Conservation (phyloP, 163 green algal species). For the Coccomyxa subellipsoidea region DNA sequence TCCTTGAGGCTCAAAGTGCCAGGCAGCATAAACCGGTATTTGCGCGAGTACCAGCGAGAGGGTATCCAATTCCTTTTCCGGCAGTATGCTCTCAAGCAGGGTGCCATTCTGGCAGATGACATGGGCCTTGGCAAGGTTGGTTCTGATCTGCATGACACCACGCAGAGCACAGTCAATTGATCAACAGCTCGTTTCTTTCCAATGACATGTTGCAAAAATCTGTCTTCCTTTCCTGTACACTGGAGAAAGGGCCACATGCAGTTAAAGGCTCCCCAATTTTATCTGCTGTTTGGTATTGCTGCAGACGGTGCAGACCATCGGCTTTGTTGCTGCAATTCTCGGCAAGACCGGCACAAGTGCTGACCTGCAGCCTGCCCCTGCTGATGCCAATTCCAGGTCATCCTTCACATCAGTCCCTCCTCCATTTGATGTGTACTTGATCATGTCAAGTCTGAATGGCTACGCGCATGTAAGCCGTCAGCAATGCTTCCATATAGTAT, state of each 20-base stretch:
- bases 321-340: conserved; percentile 54
- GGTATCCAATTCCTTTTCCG: conserved; percentile 39
- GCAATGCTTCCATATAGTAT: too few species aligned
- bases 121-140: conserved; percentile 46
- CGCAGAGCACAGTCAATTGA: too few species aligned
- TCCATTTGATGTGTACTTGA: too few species aligned
- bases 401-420: too few species aligned
- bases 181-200: too few species aligned
- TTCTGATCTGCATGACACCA: not conserved
- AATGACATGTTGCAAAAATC: too few species aligned
- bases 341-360: conserved; percentile 40
- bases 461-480: too few species aligned
- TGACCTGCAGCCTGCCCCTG: not conserved
- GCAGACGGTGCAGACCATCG: conserved; percentile 55
- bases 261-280: too few species aligned
- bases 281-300: not conserved
- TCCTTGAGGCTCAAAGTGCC: conserved; percentile 28
- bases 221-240: too few species aligned
- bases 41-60: conserved; percentile 32
- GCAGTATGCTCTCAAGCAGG: conserved; percentile 25
- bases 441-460: too few species aligned
- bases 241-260: too few species aligned
- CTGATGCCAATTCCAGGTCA: not conserved
- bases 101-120: conserved; percentile 73
- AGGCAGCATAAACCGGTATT: conserved; percentile 35